Evolutionary conservation across 2,329 filamentous ascomycete species (phyloP), one percentile per base, ranked within the genome.

Genomic region (Akanthomyces dipterigenus): DNA sequence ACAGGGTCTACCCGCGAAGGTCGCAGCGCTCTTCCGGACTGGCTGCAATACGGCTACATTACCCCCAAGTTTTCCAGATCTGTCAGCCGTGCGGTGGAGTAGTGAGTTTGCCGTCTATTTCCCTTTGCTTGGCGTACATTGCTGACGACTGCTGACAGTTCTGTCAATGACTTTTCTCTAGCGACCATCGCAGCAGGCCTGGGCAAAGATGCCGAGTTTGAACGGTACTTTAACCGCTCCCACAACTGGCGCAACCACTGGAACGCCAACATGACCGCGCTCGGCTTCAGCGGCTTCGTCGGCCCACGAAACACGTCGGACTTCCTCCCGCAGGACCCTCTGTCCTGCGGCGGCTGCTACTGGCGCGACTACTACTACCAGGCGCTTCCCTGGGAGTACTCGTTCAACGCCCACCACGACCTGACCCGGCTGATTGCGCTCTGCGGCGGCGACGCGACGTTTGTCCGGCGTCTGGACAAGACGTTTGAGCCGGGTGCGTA

Each of bases 181-280:
- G 82, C 84, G 63, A 83, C 87, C 68, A 84, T 91, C 12, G 88
- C 88, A 3, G 70, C 68, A 1, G 86, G 86, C 0, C 72, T 89
- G 2, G 78, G 77, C 1, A 79, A 81, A 51, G 61, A 67, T 0
- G 72, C 73, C 1, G 83, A 87, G 46, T 81, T 82, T 3, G 64
- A 73, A 3, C 86, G 78, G 58, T 90, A 90, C 65, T 76, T 89
- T 28, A 75, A 80, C 50, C 81, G 87, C 9, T 88, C 85, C 0
- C 77, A 80, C 11, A 87, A 89, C 67, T 91, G 88, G 88, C 80
- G 84, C 18, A 89, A 89, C 67, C 87, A 90, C 65, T 91, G 86
- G 87, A 86, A 90, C 69, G 69, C 79, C 0, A 70, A 82, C 51
- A 78, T 84, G 49, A 77, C 75, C 1, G 83, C 83, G 0, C 76